A percentile compares a stretch with the other conserved stretches of the same genome.
Evolutionary conservation across 1,284 basidiomycete species (phyloP).

Genomic region (Sanghuangporus weigelae): DNA sequence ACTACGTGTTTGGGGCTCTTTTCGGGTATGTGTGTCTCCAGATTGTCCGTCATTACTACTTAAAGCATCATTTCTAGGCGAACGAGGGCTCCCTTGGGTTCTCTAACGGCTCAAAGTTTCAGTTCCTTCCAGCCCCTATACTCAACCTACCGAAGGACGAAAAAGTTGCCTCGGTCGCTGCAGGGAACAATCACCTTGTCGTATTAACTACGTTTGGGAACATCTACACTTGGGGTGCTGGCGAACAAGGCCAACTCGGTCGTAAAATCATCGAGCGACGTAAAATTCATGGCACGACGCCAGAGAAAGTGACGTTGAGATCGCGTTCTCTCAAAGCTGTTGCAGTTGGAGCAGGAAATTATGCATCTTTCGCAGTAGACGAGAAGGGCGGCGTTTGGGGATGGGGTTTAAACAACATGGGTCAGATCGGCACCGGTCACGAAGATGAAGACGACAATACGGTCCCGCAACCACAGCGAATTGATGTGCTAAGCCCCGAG

Average conservation of each 20-base stretch:
- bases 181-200: constrained; percentile 84
- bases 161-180: constrained; percentile 74
- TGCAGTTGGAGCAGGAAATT: constrained; percentile 73
- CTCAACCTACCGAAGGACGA: constrained; percentile 62
- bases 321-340: constrained; percentile 63
- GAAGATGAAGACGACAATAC: constrained; percentile 45
- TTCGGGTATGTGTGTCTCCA: constrained; percentile 61
- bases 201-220: constrained; percentile 81
- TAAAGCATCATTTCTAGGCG: constrained; percentile 34
- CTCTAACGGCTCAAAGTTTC: constrained; percentile 57
- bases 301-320: constrained; percentile 77
- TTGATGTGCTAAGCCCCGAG: constrained; percentile 61
- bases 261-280: constrained; percentile 80
- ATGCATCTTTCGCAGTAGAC: constrained; percentile 88
- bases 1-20: constrained; percentile 87
- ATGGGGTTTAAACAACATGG: constrained; percentile 86
- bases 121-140: constrained; percentile 69
- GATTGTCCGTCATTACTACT: constrained; percentile 2
- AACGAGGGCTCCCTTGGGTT: constrained; percentile 87
- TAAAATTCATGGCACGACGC: constrained; percentile 78
- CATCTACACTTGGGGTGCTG: constrained; percentile 84
- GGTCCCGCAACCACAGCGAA: constrained; percentile 65
- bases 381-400: constrained; percentile 78
- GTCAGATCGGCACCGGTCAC: constrained; percentile 58
- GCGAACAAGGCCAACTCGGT: constrained; percentile 84